These are phyloP conservation scores for Phytophthora agathidicida DNA, from an alignment of 352 stramenopile genomes.

Conservation along the genomic window DNA sequence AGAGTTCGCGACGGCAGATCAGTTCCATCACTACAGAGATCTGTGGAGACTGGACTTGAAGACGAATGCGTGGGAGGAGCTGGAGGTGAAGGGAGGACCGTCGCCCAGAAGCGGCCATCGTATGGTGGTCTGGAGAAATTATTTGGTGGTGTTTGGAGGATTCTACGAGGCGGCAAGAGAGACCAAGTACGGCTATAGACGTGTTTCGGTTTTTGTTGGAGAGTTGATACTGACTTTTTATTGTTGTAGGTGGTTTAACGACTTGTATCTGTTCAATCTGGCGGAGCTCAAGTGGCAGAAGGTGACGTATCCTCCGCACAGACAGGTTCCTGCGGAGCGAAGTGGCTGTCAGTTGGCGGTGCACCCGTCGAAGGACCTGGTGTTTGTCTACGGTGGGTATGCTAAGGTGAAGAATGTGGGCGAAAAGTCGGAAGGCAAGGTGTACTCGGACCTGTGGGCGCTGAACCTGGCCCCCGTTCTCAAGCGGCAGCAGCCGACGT, in stretches of 20 bases:
- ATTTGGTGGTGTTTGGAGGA: constrained; percentile 96
- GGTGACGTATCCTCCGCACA: constrained; percentile 68
- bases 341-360: constrained; percentile 87
- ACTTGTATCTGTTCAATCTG: constrained; percentile 93
- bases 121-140: constrained; percentile 96
- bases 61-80: constrained; percentile 94
- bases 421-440: constrained; percentile 93
- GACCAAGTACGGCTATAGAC: constrained; percentile 57
- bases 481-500: constrained; percentile 91
- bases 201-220: background rate
- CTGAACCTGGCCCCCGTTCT: constrained; percentile 92
- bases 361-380: constrained; percentile 86
- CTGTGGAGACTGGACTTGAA: constrained; percentile 93
- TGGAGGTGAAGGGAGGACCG: constrained; percentile 84
- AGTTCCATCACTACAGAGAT: constrained; percentile 98
- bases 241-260: constrained; percentile 91
- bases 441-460: constrained; percentile 96
- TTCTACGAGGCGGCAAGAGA: constrained; percentile 96
- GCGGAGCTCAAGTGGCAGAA: constrained; percentile 91
- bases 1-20: constrained; percentile 95
- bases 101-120: constrained; percentile 90
- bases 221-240: too few species aligned
- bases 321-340: constrained; percentile 64
- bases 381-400: constrained; percentile 96
- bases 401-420: constrained; percentile 94